A percentile compares a stretch with the other conserved stretches of the same genome.
Conservation (phyloP, 2,329 filamentous ascomycete genomes). For the Pseudocercospora crystallina region DNA sequence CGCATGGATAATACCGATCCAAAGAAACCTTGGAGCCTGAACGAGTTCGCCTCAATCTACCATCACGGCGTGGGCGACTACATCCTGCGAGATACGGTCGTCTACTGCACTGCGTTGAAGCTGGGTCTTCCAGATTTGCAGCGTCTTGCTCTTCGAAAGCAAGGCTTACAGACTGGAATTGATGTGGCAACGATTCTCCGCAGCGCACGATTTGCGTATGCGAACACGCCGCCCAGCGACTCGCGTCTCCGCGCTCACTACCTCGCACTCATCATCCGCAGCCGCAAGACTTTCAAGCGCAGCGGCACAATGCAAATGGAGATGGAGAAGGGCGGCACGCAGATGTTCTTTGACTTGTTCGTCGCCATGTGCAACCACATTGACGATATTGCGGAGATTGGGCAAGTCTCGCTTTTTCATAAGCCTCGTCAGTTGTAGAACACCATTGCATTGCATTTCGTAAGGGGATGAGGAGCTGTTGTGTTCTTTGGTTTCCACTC, state of each 20-base stretch:
- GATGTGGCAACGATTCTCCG: constrained; percentile 88
- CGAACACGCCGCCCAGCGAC: constrained; percentile 90
- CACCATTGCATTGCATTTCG: constrained; percentile 1
- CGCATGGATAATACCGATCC: constrained; percentile 44
- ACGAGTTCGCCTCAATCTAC: constrained; percentile 71
- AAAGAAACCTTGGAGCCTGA: constrained; percentile 51
- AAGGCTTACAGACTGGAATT: constrained; percentile 88
- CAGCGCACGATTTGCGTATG: constrained; percentile 92
- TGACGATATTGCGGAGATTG: constrained; percentile 88
- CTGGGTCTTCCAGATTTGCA: constrained; percentile 93
- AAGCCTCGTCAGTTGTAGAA: not conserved
- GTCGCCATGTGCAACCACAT: constrained; percentile 98
- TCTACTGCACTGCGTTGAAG: constrained; percentile 89
- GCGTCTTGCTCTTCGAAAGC: constrained; percentile 86
- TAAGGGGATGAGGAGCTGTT: constrained; percentile 3
- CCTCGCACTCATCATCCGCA: constrained; percentile 94
- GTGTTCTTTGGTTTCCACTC: not conserved
- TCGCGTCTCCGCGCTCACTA: constrained; percentile 93
- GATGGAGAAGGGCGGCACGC: constrained; percentile 84
- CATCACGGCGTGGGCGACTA: constrained; percentile 71
- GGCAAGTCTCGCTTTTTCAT: constrained; percentile 55
- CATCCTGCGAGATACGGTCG: constrained; percentile 85
- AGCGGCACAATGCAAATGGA: constrained; percentile 98
- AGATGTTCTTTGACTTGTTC: constrained; percentile 97
- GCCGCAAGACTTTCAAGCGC: constrained; percentile 95